Base-by-base conservation (phyloP, 495 filamentous ascomycete genomes). In the Xylaria venustula region DNA sequence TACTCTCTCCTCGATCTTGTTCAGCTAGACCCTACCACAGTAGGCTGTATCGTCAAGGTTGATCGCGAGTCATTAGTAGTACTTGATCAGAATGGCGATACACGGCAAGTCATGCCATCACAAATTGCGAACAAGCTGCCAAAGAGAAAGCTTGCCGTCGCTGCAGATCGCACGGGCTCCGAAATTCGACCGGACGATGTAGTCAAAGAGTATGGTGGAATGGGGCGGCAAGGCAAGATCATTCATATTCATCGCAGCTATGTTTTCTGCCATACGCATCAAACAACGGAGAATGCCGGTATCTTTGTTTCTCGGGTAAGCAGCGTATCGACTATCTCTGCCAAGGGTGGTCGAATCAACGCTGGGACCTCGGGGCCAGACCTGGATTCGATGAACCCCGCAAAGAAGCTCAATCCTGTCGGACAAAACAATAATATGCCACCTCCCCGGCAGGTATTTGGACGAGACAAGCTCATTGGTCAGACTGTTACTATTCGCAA, bases 1-100 rank as follows among this genome's bases (percentile, higher is more conserved):
- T 97, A 88, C 72, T 90, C 93, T 60, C 85, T 99, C 32, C 89
- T 92, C 61, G 94, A 99, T 74, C 81, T 99, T 23, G 91, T 98
- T 19, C 93, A 97, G 75, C 85, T 99, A 60, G 95, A 98, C 74
- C 84, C 90, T 42, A 83, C 91, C 17, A 98, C 93, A 3, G 94
- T 98, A 30, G 94, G 86, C 44, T 95, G 90, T 70, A 87, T 98
- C 42, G 86, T 95, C 75, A 97, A 97, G 74, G 92, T 98, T 22
- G 94, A 98, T 66, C 88, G 93, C 32, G 94, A 98, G 71, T 90
- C 91, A 6, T 73, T 99, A 45, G 89, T 89, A 15, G 88, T 97
- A 2, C 74, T 99, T 11, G 93, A 97, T 69, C 94, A 98, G 72
- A 89, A 95, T 60, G 90, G 90, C 51, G 89, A 91, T 49, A 83